phyloP scores from a whole-genome alignment of 371 early-diverging fungal genomes.

The Zopfochytrium polystomum region DNA sequence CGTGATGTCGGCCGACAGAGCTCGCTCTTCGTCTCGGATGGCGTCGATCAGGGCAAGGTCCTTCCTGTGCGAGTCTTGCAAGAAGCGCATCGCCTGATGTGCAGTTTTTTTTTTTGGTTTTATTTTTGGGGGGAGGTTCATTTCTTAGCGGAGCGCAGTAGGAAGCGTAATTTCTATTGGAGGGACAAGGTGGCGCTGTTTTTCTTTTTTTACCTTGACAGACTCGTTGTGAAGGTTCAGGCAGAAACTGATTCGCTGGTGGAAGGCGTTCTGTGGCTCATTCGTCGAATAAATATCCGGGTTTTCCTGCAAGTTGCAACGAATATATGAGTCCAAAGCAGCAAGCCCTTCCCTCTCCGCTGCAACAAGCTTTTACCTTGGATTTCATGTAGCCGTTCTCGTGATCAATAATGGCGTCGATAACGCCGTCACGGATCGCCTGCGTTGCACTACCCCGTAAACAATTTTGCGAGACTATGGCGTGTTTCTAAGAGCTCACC shows the following conservation, averaged over 20 bases:
- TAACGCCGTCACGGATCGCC: slow-evolving; percentile 97
- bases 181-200: not conserved
- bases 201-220: slow-evolving; percentile 66
- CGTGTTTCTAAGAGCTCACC: slow-evolving; percentile 37
- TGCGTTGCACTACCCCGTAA: slow-evolving; percentile 4
- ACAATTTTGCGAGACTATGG: not conserved
- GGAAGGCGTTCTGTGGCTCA: slow-evolving; percentile 93
- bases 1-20: slow-evolving; percentile 86
- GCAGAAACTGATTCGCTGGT: slow-evolving; percentile 92
- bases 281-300: slow-evolving; percentile 92
- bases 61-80: slow-evolving; percentile 74
- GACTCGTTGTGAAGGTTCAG: slow-evolving; percentile 92
- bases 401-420: slow-evolving; percentile 93
- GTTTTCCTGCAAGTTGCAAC: slow-evolving; percentile 58
- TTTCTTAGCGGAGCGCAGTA: too few species aligned
- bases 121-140: too few species aligned
- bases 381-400: slow-evolving; percentile 88
- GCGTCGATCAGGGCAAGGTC: slow-evolving; percentile 84
- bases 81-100: slow-evolving; percentile 88
- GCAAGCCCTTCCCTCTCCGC: not conserved
- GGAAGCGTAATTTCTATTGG: not conserved
- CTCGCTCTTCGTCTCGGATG: slow-evolving; percentile 84
- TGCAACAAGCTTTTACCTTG: slow-evolving; percentile 47
- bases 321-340: not conserved
- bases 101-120: too few species aligned